Evolutionary conservation across 768 basidiomycete genomes (phyloP), one percentile per base, ranked within the genome.

Genomic region (Suillus lakei): DNA sequence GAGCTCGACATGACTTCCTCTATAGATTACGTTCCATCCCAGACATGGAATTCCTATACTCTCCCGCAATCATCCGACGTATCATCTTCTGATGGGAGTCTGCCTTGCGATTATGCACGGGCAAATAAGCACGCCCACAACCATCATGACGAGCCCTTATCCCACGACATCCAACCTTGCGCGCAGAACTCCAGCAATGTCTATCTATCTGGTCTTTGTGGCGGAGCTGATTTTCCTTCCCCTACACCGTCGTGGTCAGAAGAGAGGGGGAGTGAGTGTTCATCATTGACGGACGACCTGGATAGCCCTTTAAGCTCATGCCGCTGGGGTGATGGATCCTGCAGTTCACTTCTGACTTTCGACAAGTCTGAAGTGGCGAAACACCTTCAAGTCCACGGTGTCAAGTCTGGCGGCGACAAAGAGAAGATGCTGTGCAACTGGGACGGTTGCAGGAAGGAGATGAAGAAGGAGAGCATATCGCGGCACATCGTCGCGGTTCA

Each of bases 401-500:
- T 41, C 10, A 41, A 59, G 21, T 5, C 56, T 30, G 62, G 51
- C 18, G 50, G 62, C 3, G 62, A 77, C 53, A 68, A 64, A 63
- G 30, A 59, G 13, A 2, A 0, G 1, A 61, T 60, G 32, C 1
- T 10, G 13, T 77, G 74, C 55, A 41, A 10, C 2, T 75, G 74
- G 76, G 59, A 51, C 2, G 36, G 51, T 0, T 75, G 76, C 18
- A 4, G 16, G n/a, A 72, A 50, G 15, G 13, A 16, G 41, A 74
- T 75, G 74, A 68, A 58, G 0, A 67, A 54, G 60, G 74, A 77
- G 23, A 77, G 74, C 60, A 68, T 75, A 2, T 4, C 68, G 0
- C 74, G 76, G 0, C 74, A 77, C 12, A 41, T 76, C 18, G 64
- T 74, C 10, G 48, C 70, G 0, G 67, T 77, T 1, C 76, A 75